phyloP scores from a whole-genome alignment of 176 grass and related monocot species.

The Stipa capillata region DNA sequence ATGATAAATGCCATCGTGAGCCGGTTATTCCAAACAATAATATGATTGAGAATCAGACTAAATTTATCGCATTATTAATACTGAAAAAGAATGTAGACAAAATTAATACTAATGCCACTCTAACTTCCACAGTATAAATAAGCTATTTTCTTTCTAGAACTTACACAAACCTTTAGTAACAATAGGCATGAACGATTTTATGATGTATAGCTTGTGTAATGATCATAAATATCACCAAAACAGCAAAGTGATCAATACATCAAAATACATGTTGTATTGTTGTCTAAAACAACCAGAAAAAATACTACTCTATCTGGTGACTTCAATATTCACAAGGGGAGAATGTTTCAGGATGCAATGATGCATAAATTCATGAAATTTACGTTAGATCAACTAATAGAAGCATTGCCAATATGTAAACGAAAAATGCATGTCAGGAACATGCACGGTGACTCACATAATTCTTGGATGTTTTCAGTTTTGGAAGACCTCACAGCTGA shows the following conservation, averaged over 20 bases:
- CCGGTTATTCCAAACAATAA: neutral
- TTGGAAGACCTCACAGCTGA: neutral
- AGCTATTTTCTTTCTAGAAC: neutral
- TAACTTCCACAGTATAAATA: neutral
- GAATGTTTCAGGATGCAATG: neutral
- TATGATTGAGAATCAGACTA: neutral
- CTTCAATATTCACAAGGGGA: neutral
- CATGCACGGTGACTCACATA: neutral
- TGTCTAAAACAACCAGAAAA: neutral
- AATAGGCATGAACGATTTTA: neutral
- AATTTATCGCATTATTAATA: neutral
- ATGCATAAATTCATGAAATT: neutral
- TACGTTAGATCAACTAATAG: neutral
- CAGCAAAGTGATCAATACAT: neutral
- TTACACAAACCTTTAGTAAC: neutral
- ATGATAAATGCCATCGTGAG: neutral
- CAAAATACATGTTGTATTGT: neutral
- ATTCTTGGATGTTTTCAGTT: neutral
- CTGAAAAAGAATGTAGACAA: neutral
- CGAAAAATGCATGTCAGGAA: neutral
- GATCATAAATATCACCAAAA: neutral
- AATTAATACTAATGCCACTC: neutral
- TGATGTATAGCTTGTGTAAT: neutral
- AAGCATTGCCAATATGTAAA: neutral
- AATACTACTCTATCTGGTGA: neutral